Conservation (phyloP, 2,329 filamentous ascomycete species). For the Ilyonectria sp. region DNA sequence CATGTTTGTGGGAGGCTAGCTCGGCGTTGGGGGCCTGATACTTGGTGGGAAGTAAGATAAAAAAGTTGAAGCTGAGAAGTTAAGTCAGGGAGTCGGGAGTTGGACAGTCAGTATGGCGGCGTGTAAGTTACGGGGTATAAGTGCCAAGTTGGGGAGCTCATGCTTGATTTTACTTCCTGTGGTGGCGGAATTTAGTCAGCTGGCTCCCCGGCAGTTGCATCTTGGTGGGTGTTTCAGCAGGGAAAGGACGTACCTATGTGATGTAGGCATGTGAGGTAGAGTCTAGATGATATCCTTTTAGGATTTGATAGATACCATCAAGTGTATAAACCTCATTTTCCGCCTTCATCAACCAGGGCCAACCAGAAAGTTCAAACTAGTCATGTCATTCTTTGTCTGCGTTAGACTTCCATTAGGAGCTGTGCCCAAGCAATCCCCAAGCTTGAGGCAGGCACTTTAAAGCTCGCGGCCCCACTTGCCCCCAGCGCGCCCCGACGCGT, state of each 20-base stretch:
- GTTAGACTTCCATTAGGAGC: not conserved
- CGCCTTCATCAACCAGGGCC: not conserved
- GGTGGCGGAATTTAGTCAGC: slow-evolving; percentile 31
- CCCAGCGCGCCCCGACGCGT: not conserved
- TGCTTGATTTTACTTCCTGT: slow-evolving; percentile 1
- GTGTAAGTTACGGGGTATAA: slow-evolving; percentile 6
- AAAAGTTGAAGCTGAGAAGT: not conserved
- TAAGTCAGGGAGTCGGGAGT: not conserved
- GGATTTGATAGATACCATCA: not conserved
- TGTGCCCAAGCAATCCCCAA: not conserved
- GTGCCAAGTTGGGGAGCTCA: slow-evolving; percentile 5
- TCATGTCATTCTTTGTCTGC: not conserved
- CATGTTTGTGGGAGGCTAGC: slow-evolving; percentile 34
- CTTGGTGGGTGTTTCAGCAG: not conserved
- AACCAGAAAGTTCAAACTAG: not conserved
- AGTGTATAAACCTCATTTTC: not conserved
- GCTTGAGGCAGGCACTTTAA: not conserved
- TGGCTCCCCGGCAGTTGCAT: not conserved
- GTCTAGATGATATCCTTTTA: too few relatives aligned
- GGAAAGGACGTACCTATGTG: too few relatives aligned
- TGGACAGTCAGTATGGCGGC: not conserved
- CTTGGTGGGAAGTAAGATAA: not conserved
- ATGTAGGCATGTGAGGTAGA: too few relatives aligned
- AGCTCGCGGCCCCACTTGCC: not conserved
- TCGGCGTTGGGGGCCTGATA: not conserved